Conservation (phyloP, 2,329 filamentous ascomycete species). For the Fusarium sp. region DNA sequence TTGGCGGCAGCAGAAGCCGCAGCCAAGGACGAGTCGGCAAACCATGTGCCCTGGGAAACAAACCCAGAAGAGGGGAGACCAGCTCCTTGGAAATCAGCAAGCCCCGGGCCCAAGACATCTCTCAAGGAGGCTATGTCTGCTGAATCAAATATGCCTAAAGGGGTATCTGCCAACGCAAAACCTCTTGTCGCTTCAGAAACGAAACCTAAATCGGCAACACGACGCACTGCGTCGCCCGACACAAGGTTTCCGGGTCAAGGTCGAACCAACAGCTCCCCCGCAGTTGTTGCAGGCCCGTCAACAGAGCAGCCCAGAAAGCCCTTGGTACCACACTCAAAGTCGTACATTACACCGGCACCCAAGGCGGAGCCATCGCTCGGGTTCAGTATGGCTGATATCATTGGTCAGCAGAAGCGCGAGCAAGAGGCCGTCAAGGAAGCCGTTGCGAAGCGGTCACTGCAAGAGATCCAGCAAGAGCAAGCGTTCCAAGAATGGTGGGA, state of each 20-base stretch:
- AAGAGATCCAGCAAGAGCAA: conserved; percentile 97
- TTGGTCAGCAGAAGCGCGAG: conserved; percentile 85
- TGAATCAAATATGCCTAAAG: conserved; percentile 44
- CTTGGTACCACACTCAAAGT: conserved; percentile 69
- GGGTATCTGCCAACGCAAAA: conserved; percentile 52
- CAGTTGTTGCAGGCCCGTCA: conserved; percentile 43
- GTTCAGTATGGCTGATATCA: conserved; percentile 86
- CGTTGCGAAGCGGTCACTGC: conserved; percentile 85
- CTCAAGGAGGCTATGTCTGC: conserved; percentile 60
- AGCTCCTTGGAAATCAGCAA: conserved; percentile 75
- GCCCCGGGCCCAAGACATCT: conserved; percentile 59
- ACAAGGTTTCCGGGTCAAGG: conserved; percentile 71
- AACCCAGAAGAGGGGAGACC: conserved; percentile 50
- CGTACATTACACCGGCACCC: conserved; percentile 66
- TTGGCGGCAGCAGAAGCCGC: conserved; percentile 62
- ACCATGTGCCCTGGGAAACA: conserved; percentile 59
- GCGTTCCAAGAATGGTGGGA: conserved; percentile 98
- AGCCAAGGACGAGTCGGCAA: conserved; percentile 48
- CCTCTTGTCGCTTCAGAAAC: conserved; percentile 58
- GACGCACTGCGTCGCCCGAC: conserved; percentile 69
- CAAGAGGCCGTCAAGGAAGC: conserved; percentile 86
- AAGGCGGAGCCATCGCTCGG: conserved; percentile 73
- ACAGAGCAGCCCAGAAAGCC: conserved; percentile 52
- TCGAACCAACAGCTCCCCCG: conserved; percentile 52
- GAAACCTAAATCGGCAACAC: conserved; percentile 52